Percentiles rank a stretch among this genome's conserved stretches.
Conservation (phyloP, 179 eudicot genomes). For the Amaranthus tricolor region DNA sequence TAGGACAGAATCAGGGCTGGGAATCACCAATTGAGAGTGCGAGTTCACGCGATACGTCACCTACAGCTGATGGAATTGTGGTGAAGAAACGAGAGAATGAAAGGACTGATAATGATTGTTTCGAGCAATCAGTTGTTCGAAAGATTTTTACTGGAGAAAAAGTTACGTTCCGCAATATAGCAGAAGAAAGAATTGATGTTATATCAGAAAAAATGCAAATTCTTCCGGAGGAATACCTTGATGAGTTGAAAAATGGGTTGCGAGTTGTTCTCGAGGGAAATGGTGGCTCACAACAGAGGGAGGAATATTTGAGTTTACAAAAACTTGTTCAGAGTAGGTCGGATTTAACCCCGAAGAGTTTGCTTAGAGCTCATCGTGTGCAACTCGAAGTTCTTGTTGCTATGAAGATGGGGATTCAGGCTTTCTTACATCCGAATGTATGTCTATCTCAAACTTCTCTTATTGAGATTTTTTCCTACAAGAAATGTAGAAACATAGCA, state of each 20-base stretch:
- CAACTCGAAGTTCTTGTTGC: slow-evolving; percentile 90
- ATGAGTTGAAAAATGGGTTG: slow-evolving; percentile 66
- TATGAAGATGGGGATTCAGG: slow-evolving; percentile 89
- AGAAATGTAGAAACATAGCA: slow-evolving; percentile 87
- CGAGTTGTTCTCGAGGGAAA: slow-evolving; percentile 78
- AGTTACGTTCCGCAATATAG: slow-evolving; percentile 62
- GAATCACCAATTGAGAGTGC: slow-evolving; percentile 96
- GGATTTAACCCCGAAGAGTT: slow-evolving; percentile 62
- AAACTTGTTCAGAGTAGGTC: slow-evolving; percentile 64
- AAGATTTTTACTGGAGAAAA: slow-evolving; percentile 68
- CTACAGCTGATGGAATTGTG: slow-evolving; percentile 66
- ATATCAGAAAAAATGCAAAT: slow-evolving; percentile 74
- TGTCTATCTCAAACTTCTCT: slow-evolving; percentile 84
- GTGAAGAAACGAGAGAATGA: slow-evolving; percentile 60
- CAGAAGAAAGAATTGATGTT: slow-evolving; percentile 71
- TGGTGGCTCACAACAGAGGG: slow-evolving; percentile 79
- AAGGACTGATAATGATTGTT: slow-evolving; percentile 65
- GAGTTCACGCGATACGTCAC: slow-evolving; percentile 91
- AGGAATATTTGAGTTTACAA: slow-evolving; percentile 68
- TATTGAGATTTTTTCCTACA: slow-evolving; percentile 74
- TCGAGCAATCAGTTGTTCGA: slow-evolving; percentile 82
- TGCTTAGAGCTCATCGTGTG: slow-evolving; percentile 66
- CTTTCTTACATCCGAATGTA: slow-evolving; percentile 85
- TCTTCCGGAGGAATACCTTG: slow-evolving; percentile 73
- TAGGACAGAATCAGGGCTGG: slow-evolving; percentile 45